Conservation (phyloP, 2,329 filamentous ascomycete genomes). For the Trichocomaceae sp. region DNA sequence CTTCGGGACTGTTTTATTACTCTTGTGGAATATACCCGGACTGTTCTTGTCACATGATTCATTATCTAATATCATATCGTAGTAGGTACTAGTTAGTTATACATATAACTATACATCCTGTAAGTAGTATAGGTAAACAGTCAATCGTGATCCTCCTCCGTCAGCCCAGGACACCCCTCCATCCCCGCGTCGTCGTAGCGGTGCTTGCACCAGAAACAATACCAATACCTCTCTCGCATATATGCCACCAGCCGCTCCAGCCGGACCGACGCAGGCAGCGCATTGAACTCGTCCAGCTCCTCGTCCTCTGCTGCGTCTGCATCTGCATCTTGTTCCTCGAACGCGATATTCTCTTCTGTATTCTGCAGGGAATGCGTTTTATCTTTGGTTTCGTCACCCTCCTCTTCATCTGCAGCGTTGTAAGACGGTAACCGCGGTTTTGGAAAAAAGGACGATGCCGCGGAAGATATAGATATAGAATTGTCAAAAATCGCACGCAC, state of each 20-base stretch:
- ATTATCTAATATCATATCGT: too few species aligned
- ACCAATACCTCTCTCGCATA: slow-evolving; percentile 64
- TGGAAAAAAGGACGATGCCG: slow-evolving; percentile 30
- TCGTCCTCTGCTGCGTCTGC: slow-evolving; percentile 69
- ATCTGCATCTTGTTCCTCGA: slow-evolving; percentile 45
- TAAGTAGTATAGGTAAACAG: background rate
- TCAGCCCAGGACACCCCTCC: slow-evolving; percentile 82
- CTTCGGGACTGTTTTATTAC: background rate
- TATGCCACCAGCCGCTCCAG: slow-evolving; percentile 61
- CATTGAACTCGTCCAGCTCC: slow-evolving; percentile 74
- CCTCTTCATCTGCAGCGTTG: background rate
- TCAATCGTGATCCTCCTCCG: slow-evolving; percentile 72
- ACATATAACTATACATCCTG: background rate
- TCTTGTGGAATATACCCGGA: slow-evolving; percentile 7
- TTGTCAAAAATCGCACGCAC: slow-evolving; percentile 29
- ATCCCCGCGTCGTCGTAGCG: slow-evolving; percentile 63
- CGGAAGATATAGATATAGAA: slow-evolving; percentile 17
- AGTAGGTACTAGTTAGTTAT: background rate
- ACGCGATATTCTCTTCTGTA: slow-evolving; percentile 37
- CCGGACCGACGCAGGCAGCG: slow-evolving; percentile 58
- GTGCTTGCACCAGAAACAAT: slow-evolving; percentile 97
- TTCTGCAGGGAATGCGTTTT: slow-evolving; percentile 57
- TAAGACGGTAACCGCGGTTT: slow-evolving; percentile 51
- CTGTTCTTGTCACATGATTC: background rate
- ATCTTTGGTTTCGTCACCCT: slow-evolving; percentile 60